phyloP scores from a whole-genome alignment of 495 filamentous ascomycete species.

The Talaromyces proteolyticus region DNA sequence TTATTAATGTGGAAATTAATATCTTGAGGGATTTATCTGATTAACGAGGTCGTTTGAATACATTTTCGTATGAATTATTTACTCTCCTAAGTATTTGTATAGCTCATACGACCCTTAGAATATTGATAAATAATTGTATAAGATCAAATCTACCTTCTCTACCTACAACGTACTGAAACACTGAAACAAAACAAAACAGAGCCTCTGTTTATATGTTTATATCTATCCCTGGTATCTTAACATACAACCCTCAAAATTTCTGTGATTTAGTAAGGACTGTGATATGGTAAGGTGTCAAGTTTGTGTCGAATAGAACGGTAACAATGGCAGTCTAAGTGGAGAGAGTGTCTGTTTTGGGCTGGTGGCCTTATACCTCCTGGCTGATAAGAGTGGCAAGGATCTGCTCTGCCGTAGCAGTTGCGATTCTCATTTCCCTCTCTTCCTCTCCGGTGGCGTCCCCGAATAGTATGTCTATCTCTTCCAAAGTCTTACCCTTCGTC shows the following conservation, averaged over 20 bases:
- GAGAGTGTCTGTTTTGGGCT: not conserved
- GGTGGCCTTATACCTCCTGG: not conserved
- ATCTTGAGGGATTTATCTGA: too few species aligned
- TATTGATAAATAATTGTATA: not conserved
- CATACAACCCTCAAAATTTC: not conserved
- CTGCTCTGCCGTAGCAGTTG: conserved; percentile 16
- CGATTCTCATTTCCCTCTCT: conserved; percentile 28
- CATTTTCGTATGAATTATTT: not conserved
- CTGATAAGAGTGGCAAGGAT: not conserved
- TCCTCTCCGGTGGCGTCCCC: conserved; percentile 37
- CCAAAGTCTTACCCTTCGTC: conserved; percentile 51
- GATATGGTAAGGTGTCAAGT: too few species aligned
- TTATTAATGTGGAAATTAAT: too few species aligned
- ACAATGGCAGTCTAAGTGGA: not conserved
- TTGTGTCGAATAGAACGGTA: too few species aligned
- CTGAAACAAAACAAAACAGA: not conserved
- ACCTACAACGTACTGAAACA: not conserved
- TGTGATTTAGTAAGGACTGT: not conserved
- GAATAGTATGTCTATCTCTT: conserved; percentile 53
- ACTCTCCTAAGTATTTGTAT: not conserved
- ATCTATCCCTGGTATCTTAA: not conserved
- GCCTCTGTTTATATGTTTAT: not conserved
- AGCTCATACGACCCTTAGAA: not conserved
- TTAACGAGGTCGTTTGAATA: too few species aligned
- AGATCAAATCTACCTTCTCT: not conserved